Evolutionary conservation across 345 rosid genomes (phyloP).

Genomic region (Cochlearia excelsa): DNA sequence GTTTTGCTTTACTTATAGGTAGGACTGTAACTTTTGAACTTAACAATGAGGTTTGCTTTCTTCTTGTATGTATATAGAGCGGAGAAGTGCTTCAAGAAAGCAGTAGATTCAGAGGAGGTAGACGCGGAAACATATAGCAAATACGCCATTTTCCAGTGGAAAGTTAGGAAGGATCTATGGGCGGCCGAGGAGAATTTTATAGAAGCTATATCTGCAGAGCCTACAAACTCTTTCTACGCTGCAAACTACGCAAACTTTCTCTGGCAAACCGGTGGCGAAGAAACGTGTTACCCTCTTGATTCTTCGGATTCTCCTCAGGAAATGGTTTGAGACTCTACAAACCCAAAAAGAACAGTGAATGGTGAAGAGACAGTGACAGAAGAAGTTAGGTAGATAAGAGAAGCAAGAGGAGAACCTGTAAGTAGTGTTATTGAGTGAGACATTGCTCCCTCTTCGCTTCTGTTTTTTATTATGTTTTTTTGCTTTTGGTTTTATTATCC

Average conservation of each 20-base stretch:
- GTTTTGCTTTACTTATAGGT: background rate
- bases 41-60: slow-evolving; percentile 12
- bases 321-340: slow-evolving; percentile 17
- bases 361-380: slow-evolving; percentile 3
- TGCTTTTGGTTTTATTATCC: no score
- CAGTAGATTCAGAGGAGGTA: slow-evolving; percentile 45
- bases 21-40: slow-evolving; percentile 10
- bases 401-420: no score
- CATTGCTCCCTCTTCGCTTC: no score
- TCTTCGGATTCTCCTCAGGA: slow-evolving; percentile 28
- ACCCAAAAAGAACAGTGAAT: background rate
- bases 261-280: slow-evolving; percentile 70
- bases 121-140: slow-evolving; percentile 60
- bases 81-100: slow-evolving; percentile 69
- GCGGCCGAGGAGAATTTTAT: slow-evolving; percentile 71
- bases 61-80: slow-evolving; percentile 47
- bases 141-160: slow-evolving; percentile 73
- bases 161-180: slow-evolving; percentile 58
- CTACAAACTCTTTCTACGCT: slow-evolving; percentile 44
- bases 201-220: slow-evolving; percentile 58
- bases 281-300: slow-evolving; percentile 57
- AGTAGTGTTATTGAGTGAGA: no score
- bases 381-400: slow-evolving; percentile 17
- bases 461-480: no score
- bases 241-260: slow-evolving; percentile 73